Conservation (phyloP, 2,329 filamentous ascomycete species). For the Stachybotrys chlorohalonatus region DNA sequence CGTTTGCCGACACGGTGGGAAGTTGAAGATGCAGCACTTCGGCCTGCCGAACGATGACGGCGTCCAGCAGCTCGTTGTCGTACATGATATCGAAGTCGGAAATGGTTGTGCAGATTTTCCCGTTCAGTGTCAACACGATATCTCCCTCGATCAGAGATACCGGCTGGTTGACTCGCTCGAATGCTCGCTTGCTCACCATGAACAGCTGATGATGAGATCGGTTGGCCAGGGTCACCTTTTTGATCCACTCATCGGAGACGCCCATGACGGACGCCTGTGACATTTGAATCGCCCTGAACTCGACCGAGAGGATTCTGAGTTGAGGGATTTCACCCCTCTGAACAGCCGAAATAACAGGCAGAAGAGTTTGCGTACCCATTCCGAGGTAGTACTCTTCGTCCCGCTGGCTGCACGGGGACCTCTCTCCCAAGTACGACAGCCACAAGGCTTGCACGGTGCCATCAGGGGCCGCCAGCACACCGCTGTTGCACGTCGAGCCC, state of each 20-base stretch:
- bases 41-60: constrained; percentile 77
- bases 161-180: constrained; percentile 42
- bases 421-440: constrained; percentile 93
- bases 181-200: constrained; percentile 89
- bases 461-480: constrained; percentile 81
- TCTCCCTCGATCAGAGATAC: constrained; percentile 76
- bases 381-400: constrained; percentile 97
- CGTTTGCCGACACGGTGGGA: constrained; percentile 77
- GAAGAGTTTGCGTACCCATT: constrained; percentile 75
- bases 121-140: constrained; percentile 84
- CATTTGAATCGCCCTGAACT: constrained; percentile 94
- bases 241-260: constrained; percentile 90
- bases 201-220: constrained; percentile 92
- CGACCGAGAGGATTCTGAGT: constrained; percentile 84
- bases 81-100: constrained; percentile 97
- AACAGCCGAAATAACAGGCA: constrained; percentile 83
- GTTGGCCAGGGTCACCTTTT: constrained; percentile 80
- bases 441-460: constrained; percentile 92
- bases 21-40: constrained; percentile 69
- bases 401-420: constrained; percentile 66
- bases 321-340: constrained; percentile 71
- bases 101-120: constrained; percentile 84
- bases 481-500: constrained; percentile 85
- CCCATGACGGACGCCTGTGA: constrained; percentile 95
- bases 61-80: constrained; percentile 71